Conservation (phyloP, 306 rosid species). For the Lotus japonicus region DNA sequence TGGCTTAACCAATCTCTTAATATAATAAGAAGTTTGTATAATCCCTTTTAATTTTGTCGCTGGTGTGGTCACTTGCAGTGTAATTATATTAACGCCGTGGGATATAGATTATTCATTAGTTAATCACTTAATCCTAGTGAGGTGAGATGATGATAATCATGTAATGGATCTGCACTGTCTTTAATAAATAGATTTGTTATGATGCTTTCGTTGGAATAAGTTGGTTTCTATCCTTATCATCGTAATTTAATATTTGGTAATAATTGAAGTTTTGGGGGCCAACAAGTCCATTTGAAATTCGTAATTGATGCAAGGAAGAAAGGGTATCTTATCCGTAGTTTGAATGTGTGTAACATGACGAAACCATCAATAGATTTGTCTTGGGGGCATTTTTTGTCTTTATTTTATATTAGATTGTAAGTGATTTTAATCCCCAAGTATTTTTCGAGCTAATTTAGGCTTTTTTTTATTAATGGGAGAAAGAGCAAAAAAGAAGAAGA, state of each 20-base stretch:
- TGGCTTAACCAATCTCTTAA: background rate
- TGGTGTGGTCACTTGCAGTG: background rate
- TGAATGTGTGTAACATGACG: too few species aligned
- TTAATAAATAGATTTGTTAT: background rate
- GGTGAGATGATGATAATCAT: background rate
- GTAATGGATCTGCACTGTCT: background rate
- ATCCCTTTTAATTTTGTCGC: background rate
- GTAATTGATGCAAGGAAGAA: too few species aligned
- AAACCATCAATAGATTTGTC: too few species aligned
- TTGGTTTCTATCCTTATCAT: background rate
- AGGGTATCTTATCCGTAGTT: too few species aligned
- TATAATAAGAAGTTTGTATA: background rate
- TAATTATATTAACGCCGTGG: background rate
- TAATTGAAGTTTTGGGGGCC: constrained; percentile 1
- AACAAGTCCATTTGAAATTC: background rate
- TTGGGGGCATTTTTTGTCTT: too few species aligned
- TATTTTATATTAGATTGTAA: too few species aligned
- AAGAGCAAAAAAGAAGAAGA: too few species aligned
- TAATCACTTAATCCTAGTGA: background rate
- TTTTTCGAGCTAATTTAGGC: too few species aligned
- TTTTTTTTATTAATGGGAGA: too few species aligned
- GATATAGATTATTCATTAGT: background rate
- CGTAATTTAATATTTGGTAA: background rate
- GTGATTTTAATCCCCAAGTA: too few species aligned
- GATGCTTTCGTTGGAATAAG: too few species aligned